These are phyloP conservation scores for Inonotus hispidus DNA, from an alignment of 1,284 basidiomycete genomes.

Conservation along the genomic window DNA sequence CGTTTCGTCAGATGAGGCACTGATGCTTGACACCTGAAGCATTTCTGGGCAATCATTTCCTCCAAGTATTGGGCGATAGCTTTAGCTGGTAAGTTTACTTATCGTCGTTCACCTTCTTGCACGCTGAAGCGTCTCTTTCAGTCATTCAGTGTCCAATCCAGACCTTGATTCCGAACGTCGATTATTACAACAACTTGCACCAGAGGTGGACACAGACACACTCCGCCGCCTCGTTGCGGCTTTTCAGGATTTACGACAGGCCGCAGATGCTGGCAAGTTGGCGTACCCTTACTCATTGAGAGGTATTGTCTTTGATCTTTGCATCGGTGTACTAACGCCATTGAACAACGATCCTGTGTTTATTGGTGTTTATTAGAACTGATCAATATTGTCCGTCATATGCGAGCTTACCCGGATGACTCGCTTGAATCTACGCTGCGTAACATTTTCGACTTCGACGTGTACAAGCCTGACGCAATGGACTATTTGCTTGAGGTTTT, in stretches of 20 bases:
- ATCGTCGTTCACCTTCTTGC: not conserved
- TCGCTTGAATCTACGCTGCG: conserved; percentile 48
- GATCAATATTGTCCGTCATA: conserved; percentile 58
- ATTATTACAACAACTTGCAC: conserved; percentile 54
- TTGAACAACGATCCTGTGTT: not conserved
- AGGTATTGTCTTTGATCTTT: conserved; percentile 34
- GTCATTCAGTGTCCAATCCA: conserved; percentile 60
- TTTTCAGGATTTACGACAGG: conserved; percentile 55
- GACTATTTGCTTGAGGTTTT: conserved; percentile 53
- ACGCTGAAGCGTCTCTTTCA: conserved; percentile 13
- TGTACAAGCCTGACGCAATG: conserved; percentile 58
- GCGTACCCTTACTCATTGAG: conserved; percentile 62
- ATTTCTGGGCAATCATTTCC: conserved; percentile 66
- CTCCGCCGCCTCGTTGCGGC: conserved; percentile 52
- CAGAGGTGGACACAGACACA: conserved; percentile 48
- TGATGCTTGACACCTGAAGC: conserved; percentile 32
- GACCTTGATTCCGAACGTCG: conserved; percentile 55
- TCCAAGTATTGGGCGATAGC: conserved; percentile 63
- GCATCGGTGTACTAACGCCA: not conserved
- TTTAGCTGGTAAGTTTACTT: conserved; percentile 39
- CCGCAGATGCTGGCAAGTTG: conserved; percentile 50
- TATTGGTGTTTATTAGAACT: conserved; percentile 37
- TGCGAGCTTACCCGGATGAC: conserved; percentile 54
- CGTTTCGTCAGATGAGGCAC: not conserved
- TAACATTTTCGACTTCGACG: conserved; percentile 65